Percentiles rank a stretch among this genome's conserved stretches.
phyloP scores from a whole-genome alignment of 1,284 basidiomycete genomes.

The Moniliella sp. region DNA sequence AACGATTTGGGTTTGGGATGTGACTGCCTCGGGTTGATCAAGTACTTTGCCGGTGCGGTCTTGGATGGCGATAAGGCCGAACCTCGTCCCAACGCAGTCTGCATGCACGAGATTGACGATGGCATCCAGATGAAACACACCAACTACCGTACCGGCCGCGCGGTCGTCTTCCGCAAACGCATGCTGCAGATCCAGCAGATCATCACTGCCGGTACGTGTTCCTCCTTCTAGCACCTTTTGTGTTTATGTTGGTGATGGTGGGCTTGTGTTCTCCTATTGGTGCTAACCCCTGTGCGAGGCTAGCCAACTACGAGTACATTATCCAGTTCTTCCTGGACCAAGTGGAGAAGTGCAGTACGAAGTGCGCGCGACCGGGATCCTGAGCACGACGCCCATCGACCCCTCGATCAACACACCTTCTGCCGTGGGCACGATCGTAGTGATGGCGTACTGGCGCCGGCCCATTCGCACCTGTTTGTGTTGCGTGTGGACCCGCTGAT shows the following conservation, averaged over 20 bases:
- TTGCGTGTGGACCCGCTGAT: slow-evolving; percentile 73
- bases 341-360: no score
- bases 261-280: no score
- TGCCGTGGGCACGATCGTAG: no score
- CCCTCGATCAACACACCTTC: no score
- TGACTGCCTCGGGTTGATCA: slow-evolving; percentile 36
- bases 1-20: slow-evolving; percentile 37
- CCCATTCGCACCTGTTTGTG: slow-evolving; percentile 66
- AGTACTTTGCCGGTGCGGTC: slow-evolving; percentile 35
- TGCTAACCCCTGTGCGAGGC: no score
- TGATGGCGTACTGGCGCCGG: slow-evolving; percentile 62
- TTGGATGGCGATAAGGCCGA: no score
- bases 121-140: slow-evolving; percentile 43
- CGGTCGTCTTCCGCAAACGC: slow-evolving; percentile 54
- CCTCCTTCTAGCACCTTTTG: no score
- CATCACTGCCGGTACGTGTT: slow-evolving; percentile 64
- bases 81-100: slow-evolving; percentile 67
- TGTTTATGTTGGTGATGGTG: no score
- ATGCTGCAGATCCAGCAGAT: slow-evolving; percentile 67
- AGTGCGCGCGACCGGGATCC: no score
- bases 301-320: no score
- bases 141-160: slow-evolving; percentile 59
- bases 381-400: no score
- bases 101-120: slow-evolving; percentile 71
- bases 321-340: no score